Evolutionary conservation across 345 rosid species (phyloP), one percentile per base, ranked within the genome.

Genomic region (Gossypium anomalum): DNA sequence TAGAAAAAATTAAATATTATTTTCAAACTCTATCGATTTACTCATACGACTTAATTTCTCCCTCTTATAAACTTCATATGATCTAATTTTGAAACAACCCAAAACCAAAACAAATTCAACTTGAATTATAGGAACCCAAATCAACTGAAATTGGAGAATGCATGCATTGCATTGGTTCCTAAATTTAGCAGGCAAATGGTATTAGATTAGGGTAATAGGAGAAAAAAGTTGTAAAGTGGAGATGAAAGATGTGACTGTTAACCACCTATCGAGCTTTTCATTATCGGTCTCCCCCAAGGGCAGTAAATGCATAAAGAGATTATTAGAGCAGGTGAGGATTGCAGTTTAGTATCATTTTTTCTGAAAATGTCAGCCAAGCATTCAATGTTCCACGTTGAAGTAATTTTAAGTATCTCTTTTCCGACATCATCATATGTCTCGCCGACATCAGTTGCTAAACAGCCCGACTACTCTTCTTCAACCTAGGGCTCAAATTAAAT

Each of bases 241-340:
- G 20, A 23, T 48, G 57, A 15, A 6, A 64, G 72, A 67, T 73
- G 41, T 15, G n/a, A 51, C 63, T 34, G 44, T 67, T 45, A 73
- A 58, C 80, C 22, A 66, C 10, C 55, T 57, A 64, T 7, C 2
- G 15, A 15, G 19, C 51, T 34, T 76, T 76, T 59, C 51, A 10
- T 51, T 38, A 19, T 34, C 22, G 7, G 38, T 34, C 38, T 34
- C n/a, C 17, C 27, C n/a, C 55, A 11, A 48, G 57, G 20, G 43
- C 48, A 29, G 10, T 51, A 68, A 68, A 7, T 12, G 29, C 29
- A 25, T 2, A 3, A 17, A 63, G 67, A 34, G 38, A 4, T 34
- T 34, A 34, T 34, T 34, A 34, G 38, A 63, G 23, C 41, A 17
- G 67, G 44, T 68, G 72, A 12, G 72, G n/a, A 43, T 43, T 43